Conservation (phyloP, 805 yeast genomes). For the Suhomyces tanzawaensis region DNA sequence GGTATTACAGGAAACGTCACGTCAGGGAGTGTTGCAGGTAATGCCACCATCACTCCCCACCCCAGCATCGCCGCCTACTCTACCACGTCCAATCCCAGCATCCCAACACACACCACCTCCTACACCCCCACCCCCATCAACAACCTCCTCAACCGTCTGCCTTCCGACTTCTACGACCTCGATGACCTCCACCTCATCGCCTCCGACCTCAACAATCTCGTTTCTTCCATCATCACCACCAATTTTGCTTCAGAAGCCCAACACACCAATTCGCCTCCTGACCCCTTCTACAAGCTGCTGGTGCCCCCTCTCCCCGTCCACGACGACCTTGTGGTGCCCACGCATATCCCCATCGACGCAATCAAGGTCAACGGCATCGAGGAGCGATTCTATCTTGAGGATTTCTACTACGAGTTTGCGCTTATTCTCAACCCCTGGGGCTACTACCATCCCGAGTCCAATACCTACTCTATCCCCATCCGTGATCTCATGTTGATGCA, state of each 20-base stretch:
- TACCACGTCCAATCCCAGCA: no score
- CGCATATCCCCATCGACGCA: constrained; percentile 27
- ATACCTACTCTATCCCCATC: constrained; percentile 44
- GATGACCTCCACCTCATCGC: constrained; percentile 37
- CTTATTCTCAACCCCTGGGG: constrained; percentile 34
- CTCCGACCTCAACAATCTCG: constrained; percentile 36
- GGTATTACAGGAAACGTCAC: not conserved
- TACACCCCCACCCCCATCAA: not conserved
- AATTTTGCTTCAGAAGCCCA: constrained; percentile 10
- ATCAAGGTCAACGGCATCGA: constrained; percentile 23
- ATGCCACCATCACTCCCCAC: not conserved
- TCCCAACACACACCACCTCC: not conserved
- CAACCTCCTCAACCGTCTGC: not conserved
- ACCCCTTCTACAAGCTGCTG: constrained; percentile 2
- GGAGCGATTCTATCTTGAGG: constrained; percentile 31
- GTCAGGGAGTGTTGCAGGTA: not conserved
- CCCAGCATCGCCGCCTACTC: not conserved
- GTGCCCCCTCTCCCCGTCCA: not conserved
- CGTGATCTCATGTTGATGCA: constrained; percentile 59
- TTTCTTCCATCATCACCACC: constrained; percentile 32
- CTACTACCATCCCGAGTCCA: constrained; percentile 26
- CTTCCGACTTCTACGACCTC: constrained; percentile 13
- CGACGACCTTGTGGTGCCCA: constrained; percentile 10
- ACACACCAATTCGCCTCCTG: not conserved
- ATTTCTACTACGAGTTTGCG: constrained; percentile 36